Evolutionary conservation across 352 stramenopile species (phyloP), one percentile per base, ranked within the genome.

Genomic region (Pythium coloratum): DNA sequence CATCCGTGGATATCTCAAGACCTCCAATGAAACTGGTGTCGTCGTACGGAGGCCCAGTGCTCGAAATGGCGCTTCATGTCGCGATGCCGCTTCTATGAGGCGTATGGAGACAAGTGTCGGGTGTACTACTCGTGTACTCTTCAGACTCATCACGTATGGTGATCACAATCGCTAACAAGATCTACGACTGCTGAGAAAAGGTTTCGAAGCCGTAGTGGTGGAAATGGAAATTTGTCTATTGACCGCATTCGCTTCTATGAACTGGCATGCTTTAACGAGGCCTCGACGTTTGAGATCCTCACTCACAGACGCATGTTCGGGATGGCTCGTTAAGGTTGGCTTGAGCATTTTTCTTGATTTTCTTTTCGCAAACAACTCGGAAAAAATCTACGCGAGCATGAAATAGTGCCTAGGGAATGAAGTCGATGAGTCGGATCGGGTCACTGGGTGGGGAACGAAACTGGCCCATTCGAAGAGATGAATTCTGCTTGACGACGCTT

Each of bases 371-470:
- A 49, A 55, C 55, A 63, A 59, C 62, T 64, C 34, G 63, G 46
- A 49, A 50, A 32, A 63, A 69, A 64, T 59, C 55, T 64, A 68
- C 62, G 62, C 54, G 62, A 56, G 62, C 20, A 68, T 64, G 56
- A 64, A 69, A 59, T 47, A 50, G 34, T 60, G 63, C 63, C 63
- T 47, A 59, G 44, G 14, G 36, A 55, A 62, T 49, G 54, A 7
- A 63, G 34, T 28, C 44, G 28, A 42, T 40, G 62, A 62, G 62
- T 64, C 55, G 46, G 34, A 42, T 69, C 63, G 63, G 63, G 55
- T 69, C 63, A 60, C 55, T 69, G 46, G 63, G 63, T 69, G 63
- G 63, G 60, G 63, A 28, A 34, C 38, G 34, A 40, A 16, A 47
- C 33, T 33, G 55, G n/a, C 55, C 55, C n/a, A 42, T 24, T 38